These are phyloP conservation scores for Claviceps digitariae DNA, from an alignment of 2,329 filamentous ascomycete species.

Conservation along the genomic window DNA sequence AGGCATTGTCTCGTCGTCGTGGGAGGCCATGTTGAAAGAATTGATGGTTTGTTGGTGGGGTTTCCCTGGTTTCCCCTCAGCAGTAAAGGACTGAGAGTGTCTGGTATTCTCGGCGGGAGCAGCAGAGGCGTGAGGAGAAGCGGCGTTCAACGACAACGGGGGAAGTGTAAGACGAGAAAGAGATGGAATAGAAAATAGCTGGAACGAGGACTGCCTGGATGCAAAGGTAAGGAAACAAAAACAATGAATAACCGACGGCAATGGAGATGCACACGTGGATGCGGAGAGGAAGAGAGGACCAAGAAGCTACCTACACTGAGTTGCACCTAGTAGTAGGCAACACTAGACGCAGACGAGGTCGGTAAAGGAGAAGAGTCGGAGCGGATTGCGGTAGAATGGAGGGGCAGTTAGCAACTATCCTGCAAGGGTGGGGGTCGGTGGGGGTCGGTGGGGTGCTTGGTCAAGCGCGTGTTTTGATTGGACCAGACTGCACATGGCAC, in stretches of 20 bases:
- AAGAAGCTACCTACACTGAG: background rate
- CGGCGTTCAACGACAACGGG: background rate
- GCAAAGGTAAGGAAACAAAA: background rate
- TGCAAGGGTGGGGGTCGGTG: conserved; percentile 2
- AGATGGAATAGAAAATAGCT: background rate
- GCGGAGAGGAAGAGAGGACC: background rate
- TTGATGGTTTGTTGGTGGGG: background rate
- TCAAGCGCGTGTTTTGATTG: conserved; percentile 4
- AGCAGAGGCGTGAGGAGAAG: background rate
- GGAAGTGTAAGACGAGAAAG: background rate
- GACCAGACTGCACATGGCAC: background rate
- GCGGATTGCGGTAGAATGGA: conserved; percentile 21
- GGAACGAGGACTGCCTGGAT: background rate
- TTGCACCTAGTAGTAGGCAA: too few relatives aligned
- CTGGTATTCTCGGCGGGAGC: background rate
- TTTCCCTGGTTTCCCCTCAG: background rate
- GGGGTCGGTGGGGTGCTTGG: conserved; percentile 2
- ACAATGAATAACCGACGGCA: background rate
- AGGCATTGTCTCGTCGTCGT: conserved; percentile 69
- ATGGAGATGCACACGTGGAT: background rate
- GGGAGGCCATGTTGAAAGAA: conserved; percentile 42
- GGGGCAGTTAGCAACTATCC: conserved; percentile 11
- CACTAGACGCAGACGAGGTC: conserved; percentile 2
- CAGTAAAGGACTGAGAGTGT: background rate
- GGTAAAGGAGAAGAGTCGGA: conserved; percentile 4